Percentiles rank a stretch among this genome's conserved stretches.
Conservation (phyloP, 768 basidiomycete genomes). For the Daedaleopsis nitida region DNA sequence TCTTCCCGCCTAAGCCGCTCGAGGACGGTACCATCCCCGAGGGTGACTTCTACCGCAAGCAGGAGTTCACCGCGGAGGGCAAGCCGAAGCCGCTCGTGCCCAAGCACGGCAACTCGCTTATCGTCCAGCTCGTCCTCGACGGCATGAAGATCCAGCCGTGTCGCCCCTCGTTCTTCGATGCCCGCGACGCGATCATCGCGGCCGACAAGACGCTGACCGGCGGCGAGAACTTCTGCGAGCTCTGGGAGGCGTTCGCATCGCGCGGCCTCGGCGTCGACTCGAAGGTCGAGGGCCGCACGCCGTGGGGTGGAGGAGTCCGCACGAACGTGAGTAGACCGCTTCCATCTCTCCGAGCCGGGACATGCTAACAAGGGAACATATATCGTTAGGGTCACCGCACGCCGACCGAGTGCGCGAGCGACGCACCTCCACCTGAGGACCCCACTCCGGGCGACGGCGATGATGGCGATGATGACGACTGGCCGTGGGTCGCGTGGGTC, state of each 20-base stretch:
- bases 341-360: not conserved
- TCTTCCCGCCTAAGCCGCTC: conserved; percentile 79
- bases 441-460: conserved; percentile 38
- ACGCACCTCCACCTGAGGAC: conserved; percentile 26
- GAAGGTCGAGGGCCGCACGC: conserved; percentile 69
- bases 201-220: conserved; percentile 89
- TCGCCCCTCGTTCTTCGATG: conserved; percentile 87
- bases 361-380: not conserved
- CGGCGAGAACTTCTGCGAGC: conserved; percentile 87
- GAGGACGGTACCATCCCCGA: conserved; percentile 63
- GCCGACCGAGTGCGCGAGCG: conserved; percentile 41
- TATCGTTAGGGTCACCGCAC: conserved; percentile 40
- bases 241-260: conserved; percentile 85
- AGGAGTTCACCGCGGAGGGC: conserved; percentile 37
- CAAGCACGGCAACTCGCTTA: conserved; percentile 88
- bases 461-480: conserved; percentile 23
- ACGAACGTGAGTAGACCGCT: conserved; percentile 44
- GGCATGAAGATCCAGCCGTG: conserved; percentile 97
- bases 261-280: conserved; percentile 85
- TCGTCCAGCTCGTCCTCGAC: conserved; percentile 81
- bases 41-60: conserved; percentile 74
- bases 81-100: conserved; percentile 69
- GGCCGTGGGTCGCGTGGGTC: conserved; percentile 23
- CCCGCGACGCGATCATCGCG: conserved; percentile 86
- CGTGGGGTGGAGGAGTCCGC: conserved; percentile 92